Evolutionary conservation across 1,284 basidiomycete genomes (phyloP).

Genomic region (Anthracocystis setariae): DNA sequence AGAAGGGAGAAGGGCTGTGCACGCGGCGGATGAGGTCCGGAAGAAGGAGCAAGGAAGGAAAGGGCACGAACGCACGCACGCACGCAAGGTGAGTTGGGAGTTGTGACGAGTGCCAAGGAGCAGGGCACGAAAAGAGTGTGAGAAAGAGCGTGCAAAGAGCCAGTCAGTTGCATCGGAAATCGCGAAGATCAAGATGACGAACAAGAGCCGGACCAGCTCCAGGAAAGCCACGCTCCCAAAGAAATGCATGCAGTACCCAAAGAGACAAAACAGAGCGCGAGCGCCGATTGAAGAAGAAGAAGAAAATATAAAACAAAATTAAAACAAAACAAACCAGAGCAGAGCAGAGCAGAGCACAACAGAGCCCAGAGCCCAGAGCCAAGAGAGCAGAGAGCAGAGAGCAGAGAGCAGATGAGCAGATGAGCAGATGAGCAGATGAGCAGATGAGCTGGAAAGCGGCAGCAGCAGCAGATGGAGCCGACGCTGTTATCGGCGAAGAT

Average conservation of each 20-base stretch:
- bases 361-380: no score
- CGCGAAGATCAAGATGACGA: conserved; percentile 10
- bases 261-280: no score
- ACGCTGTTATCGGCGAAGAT: no score
- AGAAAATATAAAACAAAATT: neutral
- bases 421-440: no score
- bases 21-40: neutral
- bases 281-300: conserved; percentile 1
- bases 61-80: conserved; percentile 10
- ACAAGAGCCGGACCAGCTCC: conserved; percentile 2
- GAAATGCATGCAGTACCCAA: conserved; percentile 10
- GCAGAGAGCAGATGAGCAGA: no score
- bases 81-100: no score
- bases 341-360: neutral
- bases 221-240: conserved; percentile 1
- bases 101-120: neutral
- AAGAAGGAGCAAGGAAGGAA: conserved; percentile 1
- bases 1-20: neutral
- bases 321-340: neutral
- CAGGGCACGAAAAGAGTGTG: neutral
- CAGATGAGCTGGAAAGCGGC: no score
- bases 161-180: conserved; percentile 1
- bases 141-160: neutral
- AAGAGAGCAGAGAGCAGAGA: no score
- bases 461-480: no score